Evolutionary conservation across 345 rosid genomes (phyloP).

Genomic region (Camelina sativa): DNA sequence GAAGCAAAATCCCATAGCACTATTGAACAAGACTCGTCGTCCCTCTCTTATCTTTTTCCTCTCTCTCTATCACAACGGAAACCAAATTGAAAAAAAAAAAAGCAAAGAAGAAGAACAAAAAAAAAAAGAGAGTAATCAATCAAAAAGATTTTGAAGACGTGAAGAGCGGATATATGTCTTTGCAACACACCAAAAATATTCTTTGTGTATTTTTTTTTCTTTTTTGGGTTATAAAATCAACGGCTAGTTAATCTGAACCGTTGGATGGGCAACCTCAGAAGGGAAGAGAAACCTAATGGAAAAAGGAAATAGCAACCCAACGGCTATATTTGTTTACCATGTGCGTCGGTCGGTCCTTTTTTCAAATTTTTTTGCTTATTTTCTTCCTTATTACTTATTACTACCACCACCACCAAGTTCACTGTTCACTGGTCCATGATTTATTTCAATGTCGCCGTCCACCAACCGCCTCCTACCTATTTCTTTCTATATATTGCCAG

Average conservation of each 20-base stretch:
- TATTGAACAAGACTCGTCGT: constrained; percentile 1
- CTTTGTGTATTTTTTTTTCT: background rate
- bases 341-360: constrained; percentile 40
- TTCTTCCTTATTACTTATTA: constrained; percentile 28
- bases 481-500: background rate
- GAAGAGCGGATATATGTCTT: constrained; percentile 68
- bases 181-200: constrained; percentile 32
- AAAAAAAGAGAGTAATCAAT: constrained; percentile 1
- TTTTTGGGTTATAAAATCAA: constrained; percentile 54
- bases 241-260: constrained; percentile 78
- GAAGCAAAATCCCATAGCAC: constrained; percentile 45
- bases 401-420: background rate
- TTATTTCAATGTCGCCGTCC: constrained; percentile 37
- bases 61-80: constrained; percentile 20
- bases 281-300: constrained; percentile 26
- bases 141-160: constrained; percentile 45
- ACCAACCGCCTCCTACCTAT: constrained; percentile 16
- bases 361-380: constrained; percentile 29
- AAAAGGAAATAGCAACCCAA: constrained; percentile 37
- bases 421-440: constrained; percentile 18
- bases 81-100: background rate
- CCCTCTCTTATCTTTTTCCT: constrained; percentile 27
- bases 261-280: constrained; percentile 45
- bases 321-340: constrained; percentile 52
- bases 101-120: no score